Evolutionary conservation across 345 rosid species (phyloP).

Genomic region (Arabidopsis arenosa): DNA sequence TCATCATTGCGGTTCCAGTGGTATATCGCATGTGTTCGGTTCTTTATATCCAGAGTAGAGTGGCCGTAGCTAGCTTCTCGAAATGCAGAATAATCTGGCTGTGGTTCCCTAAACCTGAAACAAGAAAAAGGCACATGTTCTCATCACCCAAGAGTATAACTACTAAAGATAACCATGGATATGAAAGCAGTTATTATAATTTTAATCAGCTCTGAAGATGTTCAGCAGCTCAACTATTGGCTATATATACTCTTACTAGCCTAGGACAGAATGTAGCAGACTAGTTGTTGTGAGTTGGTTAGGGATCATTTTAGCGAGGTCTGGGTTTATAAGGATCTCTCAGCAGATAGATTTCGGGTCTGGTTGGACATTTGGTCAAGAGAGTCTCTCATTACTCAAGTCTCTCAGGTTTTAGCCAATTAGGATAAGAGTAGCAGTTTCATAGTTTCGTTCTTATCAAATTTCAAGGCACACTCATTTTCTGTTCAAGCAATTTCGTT

Average conservation of each 20-base stretch:
- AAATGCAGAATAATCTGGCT: constrained; percentile 92
- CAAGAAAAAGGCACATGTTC: constrained; percentile 5
- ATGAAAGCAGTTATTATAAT: background rate
- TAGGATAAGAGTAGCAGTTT: background rate
- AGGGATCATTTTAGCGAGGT: background rate
- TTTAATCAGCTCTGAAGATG: background rate
- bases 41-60: constrained; percentile 80
- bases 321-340: background rate
- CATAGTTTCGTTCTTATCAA: background rate
- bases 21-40: constrained; percentile 87
- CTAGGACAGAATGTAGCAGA: background rate
- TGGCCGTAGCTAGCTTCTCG: constrained; percentile 97
- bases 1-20: constrained; percentile 95
- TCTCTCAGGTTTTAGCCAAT: background rate
- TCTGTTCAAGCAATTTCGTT: background rate
- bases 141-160: background rate
- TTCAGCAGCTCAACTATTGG: background rate
- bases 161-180: constrained; percentile 3
- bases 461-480: background rate
- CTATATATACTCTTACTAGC: background rate
- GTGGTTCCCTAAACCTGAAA: constrained; percentile 80
- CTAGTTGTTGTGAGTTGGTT: constrained; percentile 1
- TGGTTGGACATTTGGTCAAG: background rate
- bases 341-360: background rate
- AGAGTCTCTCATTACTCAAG: background rate